A percentile compares a stretch with the other conserved stretches of the same genome.
phyloP scores from a whole-genome alignment of 163 green algal species.

The Prototheca stagnorum region DNA sequence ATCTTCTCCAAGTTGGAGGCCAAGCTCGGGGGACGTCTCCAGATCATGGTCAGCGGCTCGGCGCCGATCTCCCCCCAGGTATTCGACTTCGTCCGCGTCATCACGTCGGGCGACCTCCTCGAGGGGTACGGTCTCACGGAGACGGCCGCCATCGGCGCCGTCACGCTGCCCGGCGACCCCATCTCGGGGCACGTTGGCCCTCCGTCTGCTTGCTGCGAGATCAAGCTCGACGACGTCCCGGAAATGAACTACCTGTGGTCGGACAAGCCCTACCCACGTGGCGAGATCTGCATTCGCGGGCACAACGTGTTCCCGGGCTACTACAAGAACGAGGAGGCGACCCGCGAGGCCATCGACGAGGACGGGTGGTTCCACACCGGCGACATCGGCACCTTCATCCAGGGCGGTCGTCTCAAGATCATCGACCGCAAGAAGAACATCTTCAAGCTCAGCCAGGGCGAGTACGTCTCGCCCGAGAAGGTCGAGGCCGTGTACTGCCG shows the following conservation, averaged over 20 bases:
- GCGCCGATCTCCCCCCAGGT: constrained; percentile 75
- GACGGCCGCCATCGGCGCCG: constrained; percentile 2
- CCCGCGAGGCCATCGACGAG: constrained; percentile 54
- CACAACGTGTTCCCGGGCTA: constrained; percentile 83
- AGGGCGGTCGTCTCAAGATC: constrained; percentile 82
- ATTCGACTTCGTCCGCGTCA: constrained; percentile 83
- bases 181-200: constrained; percentile 67
- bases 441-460: constrained; percentile 84
- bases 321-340: constrained; percentile 82
- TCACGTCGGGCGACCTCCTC: constrained; percentile 65
- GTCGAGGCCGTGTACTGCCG: constrained; percentile 87
- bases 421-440: constrained; percentile 94
- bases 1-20: constrained; percentile 90
- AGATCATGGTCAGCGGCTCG: constrained; percentile 75
- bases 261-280: constrained; percentile 71
- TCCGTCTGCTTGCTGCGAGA: constrained; percentile 58
- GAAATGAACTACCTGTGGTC: constrained; percentile 89
- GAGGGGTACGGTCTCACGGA: constrained; percentile 85
- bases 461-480: constrained; percentile 98
- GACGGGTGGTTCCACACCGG: constrained; percentile 92
- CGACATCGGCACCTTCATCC: constrained; percentile 84
- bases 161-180: constrained; percentile 20
- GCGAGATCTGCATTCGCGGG: constrained; percentile 82
- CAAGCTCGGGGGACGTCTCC: constrained; percentile 77
- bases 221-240: constrained; percentile 89